Percentiles rank a stretch among this genome's conserved stretches.
Evolutionary conservation across 2,329 filamentous ascomycete genomes (phyloP).

Genomic region (Fusarium subglutinans): DNA sequence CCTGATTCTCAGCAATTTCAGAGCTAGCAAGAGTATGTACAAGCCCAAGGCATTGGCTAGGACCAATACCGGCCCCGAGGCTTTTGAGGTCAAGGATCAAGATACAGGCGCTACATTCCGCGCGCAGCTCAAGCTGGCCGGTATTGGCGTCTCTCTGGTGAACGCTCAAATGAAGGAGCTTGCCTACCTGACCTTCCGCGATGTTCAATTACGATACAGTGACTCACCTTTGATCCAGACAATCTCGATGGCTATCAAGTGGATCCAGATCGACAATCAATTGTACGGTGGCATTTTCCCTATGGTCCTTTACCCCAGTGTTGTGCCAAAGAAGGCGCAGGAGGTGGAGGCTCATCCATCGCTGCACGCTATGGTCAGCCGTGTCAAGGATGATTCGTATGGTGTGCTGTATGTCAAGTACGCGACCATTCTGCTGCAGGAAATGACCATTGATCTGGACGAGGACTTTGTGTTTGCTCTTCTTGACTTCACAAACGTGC

Average conservation of each 20-base stretch:
- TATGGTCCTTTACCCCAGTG: constrained; percentile 95
- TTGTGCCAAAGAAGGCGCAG: constrained; percentile 95
- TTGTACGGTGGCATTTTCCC: constrained; percentile 98
- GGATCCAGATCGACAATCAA: constrained; percentile 99
- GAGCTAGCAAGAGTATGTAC: constrained; percentile 91
- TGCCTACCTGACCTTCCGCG: constrained; percentile 91
- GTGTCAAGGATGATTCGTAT: constrained; percentile 98
- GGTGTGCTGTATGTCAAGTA: constrained; percentile 99
- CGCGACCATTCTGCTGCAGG: constrained; percentile 89
- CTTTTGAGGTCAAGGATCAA: constrained; percentile 92
- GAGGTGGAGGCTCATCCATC: constrained; percentile 97
- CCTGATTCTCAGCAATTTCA: constrained; percentile 92
- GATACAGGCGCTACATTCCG: constrained; percentile 90
- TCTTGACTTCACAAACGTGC: constrained; percentile 92
- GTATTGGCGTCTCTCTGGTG: constrained; percentile 91
- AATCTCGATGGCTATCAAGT: constrained; percentile 89
- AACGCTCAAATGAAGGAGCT: constrained; percentile 92
- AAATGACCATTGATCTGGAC: constrained; percentile 98
- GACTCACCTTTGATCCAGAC: constrained; percentile 97
- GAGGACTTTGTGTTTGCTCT: constrained; percentile 98
- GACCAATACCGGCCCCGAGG: constrained; percentile 60
- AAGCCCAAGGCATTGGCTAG: constrained; percentile 63
- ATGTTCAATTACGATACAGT: constrained; percentile 88
- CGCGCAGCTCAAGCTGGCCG: constrained; percentile 86
- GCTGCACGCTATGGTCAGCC: constrained; percentile 87